Percentiles rank a stretch among this genome's conserved stretches.
Evolutionary conservation across 345 rosid species (phyloP).

Genomic region (Eucalyptus paniculata): DNA sequence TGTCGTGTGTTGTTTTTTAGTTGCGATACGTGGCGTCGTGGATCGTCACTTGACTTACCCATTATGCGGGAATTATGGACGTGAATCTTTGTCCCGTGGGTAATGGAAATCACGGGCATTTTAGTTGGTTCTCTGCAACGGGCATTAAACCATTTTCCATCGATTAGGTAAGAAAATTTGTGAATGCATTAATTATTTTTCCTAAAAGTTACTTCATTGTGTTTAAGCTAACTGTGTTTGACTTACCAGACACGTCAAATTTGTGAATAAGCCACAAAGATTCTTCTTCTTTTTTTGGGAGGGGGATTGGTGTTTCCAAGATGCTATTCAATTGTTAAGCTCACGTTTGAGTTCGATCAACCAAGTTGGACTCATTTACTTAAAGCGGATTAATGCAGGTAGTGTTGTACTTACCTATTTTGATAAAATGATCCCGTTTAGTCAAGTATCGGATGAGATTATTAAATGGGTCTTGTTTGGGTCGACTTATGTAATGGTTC

Average conservation of each 20-base stretch:
- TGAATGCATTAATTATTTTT: neutral
- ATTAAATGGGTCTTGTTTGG: neutral
- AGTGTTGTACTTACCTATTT: neutral
- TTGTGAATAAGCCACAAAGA: neutral
- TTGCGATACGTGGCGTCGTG: neutral
- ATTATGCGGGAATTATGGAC: neutral
- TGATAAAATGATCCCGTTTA: rapidly evolving
- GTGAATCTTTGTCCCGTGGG: rapidly evolving
- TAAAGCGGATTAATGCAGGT: neutral
- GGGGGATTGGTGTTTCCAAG: no score
- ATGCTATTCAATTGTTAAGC: neutral
- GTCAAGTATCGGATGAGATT: rapidly evolving
- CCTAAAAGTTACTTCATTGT: no score
- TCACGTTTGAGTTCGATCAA: neutral
- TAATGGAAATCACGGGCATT: neutral
- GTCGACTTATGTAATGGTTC: rapidly evolving
- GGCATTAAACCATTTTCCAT: neutral
- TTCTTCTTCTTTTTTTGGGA: no score
- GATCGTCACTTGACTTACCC: neutral
- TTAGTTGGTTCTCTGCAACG: neutral
- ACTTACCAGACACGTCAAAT: neutral
- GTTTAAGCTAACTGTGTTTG: no score
- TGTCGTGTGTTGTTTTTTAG: rapidly evolving
- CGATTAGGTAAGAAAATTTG: neutral
- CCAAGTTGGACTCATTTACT: neutral